A percentile compares a stretch with the other conserved stretches of the same genome.
Conservation (phyloP, 2,329 filamentous ascomycete genomes). For the Alternaria arborescens region DNA sequence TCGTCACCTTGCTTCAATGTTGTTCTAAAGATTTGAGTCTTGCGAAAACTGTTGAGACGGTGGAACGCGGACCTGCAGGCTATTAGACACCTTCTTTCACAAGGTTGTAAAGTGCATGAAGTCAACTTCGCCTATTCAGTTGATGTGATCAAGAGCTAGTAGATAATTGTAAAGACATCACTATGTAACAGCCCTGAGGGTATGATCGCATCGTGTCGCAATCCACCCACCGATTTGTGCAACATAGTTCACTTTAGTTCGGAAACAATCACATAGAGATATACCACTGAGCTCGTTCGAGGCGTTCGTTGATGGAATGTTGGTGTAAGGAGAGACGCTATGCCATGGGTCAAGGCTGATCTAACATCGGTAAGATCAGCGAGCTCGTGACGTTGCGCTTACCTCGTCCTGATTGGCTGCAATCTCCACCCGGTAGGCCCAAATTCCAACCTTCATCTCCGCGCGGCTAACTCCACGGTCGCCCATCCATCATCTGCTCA, state of each 20-base stretch:
- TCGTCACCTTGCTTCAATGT: too few relatives aligned
- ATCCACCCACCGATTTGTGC: not conserved
- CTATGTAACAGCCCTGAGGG: too few relatives aligned
- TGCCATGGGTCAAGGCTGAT: not conserved
- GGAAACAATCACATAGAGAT: too few relatives aligned
- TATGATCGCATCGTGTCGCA: not conserved
- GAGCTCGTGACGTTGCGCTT: not conserved
- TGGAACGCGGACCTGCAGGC: too few relatives aligned
- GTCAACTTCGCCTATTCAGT: too few relatives aligned
- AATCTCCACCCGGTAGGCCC: not conserved
- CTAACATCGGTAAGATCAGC: not conserved
- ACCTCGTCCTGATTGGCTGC: not conserved
- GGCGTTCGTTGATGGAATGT: not conserved
- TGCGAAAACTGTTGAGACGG: too few relatives aligned
- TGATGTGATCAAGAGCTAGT: too few relatives aligned
- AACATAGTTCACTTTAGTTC: not conserved
- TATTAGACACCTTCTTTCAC: too few relatives aligned
- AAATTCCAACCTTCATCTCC: not conserved
- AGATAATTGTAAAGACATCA: fast-evolving
- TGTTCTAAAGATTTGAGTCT: too few relatives aligned
- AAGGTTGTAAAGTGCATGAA: too few relatives aligned
- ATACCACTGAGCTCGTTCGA: not conserved
- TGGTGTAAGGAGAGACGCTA: not conserved
- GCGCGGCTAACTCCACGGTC: not conserved
- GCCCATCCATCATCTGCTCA: not conserved